A percentile compares a stretch with the other conserved stretches of the same genome.
Conservation (phyloP, 169 alveolate genomes). For the Amoebophrya sp. region DNA sequence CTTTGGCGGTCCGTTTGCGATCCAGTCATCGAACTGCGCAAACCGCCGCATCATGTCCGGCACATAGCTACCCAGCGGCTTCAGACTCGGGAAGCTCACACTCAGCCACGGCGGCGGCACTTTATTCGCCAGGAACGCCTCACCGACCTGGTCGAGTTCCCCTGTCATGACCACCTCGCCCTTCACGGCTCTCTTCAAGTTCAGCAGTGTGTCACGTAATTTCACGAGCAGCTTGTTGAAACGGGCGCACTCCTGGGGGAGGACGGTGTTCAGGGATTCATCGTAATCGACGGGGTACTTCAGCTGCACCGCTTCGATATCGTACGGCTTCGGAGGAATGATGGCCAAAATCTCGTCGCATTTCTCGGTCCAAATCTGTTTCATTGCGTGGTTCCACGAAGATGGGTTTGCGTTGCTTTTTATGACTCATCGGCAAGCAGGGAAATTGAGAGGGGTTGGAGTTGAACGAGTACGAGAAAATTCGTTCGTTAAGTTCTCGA, state of each 20-base stretch:
- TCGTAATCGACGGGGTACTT: constrained; percentile 62
- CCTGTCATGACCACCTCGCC: neutral
- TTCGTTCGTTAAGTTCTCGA: too few relatives aligned
- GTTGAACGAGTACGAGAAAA: too few relatives aligned
- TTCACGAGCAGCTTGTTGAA: constrained; percentile 54
- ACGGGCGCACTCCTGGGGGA: constrained; percentile 63
- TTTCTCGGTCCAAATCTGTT: neutral
- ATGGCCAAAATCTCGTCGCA: constrained; percentile 42
- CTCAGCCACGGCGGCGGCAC: constrained; percentile 63
- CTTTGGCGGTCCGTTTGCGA: constrained; percentile 62
- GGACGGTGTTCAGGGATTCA: constrained; percentile 68
- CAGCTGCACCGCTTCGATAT: constrained; percentile 50
- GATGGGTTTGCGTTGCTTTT: too few relatives aligned
- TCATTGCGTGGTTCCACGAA: too few relatives aligned
- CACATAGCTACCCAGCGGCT: constrained; percentile 66
- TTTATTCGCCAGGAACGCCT: constrained; percentile 49
- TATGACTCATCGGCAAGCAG: too few relatives aligned
- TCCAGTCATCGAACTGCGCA: constrained; percentile 65
- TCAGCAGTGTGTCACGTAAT: constrained; percentile 44
- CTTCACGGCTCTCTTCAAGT: constrained; percentile 42
- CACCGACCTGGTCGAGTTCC: constrained; percentile 28
- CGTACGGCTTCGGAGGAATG: constrained; percentile 49
- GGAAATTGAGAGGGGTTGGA: too few relatives aligned
- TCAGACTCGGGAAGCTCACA: constrained; percentile 64
- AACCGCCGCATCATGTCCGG: constrained; percentile 57